Evolutionary conservation across 179 eudicot species (phyloP), one percentile per base, ranked within the genome.

Genomic region (Spinacia oleracea): DNA sequence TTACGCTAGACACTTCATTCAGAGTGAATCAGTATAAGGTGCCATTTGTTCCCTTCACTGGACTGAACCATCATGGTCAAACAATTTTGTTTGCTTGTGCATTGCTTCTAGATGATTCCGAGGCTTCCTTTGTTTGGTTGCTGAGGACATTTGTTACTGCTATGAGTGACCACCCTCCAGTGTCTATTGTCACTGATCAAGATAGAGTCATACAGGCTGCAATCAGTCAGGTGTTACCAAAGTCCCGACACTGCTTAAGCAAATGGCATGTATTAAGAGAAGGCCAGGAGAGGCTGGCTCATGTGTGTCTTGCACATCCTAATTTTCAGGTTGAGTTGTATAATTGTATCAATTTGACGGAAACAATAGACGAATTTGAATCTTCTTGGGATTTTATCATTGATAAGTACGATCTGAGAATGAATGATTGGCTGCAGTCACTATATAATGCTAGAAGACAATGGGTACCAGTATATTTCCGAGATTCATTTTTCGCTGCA

Each of bases 1-100:
- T 92, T 71, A 86, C 84, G 8, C 77, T 93, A 51, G 93, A 93
- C 82, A 93, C 95, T 67, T 84, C 87, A 51, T 90, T 85, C 78
- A 87, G 85, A 85, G 85, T 81, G 18, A 88, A 91, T 72, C 91
- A 89, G 73, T 92, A 79, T 80, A 89, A 69, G 80, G 98, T 92
- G 34, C 93, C 93, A 48, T 88, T 92, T 91, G 93, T 88, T 84
- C 90, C 93, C 77, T 90, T 93, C 77, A 90, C 91, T 2, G 98
- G 98, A 42, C 87, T 93, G 81, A 93, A 92, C 76, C 95, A 93
- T 85, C 98, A 93, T 67, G 95, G 92, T 56, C 96, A 93, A 76
- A 84, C 82, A 27, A 85, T 91, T 82, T 83, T 92, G 81, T 89
- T 93, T 78, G 98, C 92, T 72, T 90, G 98, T 81, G 92, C 95